phyloP scores from a whole-genome alignment of 2,329 filamentous ascomycete species.

The Emericellopsis atlantica region DNA sequence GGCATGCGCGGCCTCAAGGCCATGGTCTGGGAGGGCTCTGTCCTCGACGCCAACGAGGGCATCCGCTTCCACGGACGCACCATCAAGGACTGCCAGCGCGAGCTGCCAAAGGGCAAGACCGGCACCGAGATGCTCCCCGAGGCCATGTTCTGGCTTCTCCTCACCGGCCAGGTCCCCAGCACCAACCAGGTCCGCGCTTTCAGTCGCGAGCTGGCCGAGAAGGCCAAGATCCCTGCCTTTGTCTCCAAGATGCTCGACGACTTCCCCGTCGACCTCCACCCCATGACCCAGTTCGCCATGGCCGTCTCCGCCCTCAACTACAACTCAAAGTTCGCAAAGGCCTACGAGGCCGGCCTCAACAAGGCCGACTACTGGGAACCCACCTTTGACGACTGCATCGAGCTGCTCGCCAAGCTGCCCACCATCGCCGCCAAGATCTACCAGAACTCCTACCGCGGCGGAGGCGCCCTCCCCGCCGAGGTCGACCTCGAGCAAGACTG shows the following conservation, averaged over 20 bases:
- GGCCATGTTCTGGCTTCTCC: constrained; percentile 97
- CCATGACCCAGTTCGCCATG: constrained; percentile 96
- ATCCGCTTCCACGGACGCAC: constrained; percentile 97
- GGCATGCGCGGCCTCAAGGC: constrained; percentile 96
- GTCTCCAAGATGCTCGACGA: constrained; percentile 79
- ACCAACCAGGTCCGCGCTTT: constrained; percentile 69
- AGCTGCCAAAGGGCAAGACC: constrained; percentile 81
- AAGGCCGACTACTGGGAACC: constrained; percentile 99
- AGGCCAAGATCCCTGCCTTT: constrained; percentile 71
- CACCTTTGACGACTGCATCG: constrained; percentile 91
- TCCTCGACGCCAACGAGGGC: constrained; percentile 90
- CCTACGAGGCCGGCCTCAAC: constrained; percentile 79
- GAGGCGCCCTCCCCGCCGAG: constrained; percentile 59
- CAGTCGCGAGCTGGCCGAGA: constrained; percentile 76
- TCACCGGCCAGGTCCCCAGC: constrained; percentile 85
- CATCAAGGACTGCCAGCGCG: constrained; percentile 93
- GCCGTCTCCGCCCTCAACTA: constrained; percentile 94
- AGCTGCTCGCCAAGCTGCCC: constrained; percentile 86
- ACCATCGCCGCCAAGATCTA: constrained; percentile 97
- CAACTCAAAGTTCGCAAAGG: constrained; percentile 84
- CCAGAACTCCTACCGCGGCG: constrained; percentile 74
- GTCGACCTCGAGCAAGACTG: constrained; percentile 83
- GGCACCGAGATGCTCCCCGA: constrained; percentile 97
- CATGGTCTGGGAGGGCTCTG: constrained; percentile 98
- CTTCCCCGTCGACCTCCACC: constrained; percentile 83